A percentile compares a stretch with the other conserved stretches of the same genome.
phyloP scores from a whole-genome alignment of 164 flowering plant species.

The Liriodendron chinense region DNA sequence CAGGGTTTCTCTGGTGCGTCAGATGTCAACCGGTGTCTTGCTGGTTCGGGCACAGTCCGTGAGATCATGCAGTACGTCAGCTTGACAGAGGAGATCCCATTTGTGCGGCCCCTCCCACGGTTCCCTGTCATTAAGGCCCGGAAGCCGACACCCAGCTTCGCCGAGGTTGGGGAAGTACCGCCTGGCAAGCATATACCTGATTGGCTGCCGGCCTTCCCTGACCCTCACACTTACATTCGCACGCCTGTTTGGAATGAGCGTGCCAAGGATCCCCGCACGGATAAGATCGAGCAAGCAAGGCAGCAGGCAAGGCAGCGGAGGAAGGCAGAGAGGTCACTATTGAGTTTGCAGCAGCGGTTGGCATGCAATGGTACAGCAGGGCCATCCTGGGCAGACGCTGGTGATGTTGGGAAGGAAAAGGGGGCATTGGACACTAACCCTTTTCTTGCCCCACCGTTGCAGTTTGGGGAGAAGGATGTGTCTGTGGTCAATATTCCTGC shows the following conservation, averaged over 20 bases:
- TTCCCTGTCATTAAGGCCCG: slow-evolving; percentile 56
- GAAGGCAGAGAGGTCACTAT: slow-evolving; percentile 88
- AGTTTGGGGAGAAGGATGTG: slow-evolving; percentile 47
- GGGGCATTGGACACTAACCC: slow-evolving; percentile 36
- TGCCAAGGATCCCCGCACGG: slow-evolving; percentile 60
- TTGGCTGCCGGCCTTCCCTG: slow-evolving; percentile 97
- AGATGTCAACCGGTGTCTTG: slow-evolving; percentile 44
- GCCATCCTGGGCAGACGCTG: slow-evolving; percentile 13
- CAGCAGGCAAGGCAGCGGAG: slow-evolving; percentile 84
- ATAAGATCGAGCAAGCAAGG: slow-evolving; percentile 75
- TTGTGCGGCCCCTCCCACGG: slow-evolving; percentile 60
- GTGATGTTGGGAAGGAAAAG: slow-evolving; percentile 17
- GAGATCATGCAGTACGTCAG: slow-evolving; percentile 47
- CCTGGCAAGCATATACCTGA: slow-evolving; percentile 61
- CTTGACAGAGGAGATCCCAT: slow-evolving; percentile 62
- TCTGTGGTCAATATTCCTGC: slow-evolving; percentile 32
- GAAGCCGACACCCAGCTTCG: slow-evolving; percentile 57
- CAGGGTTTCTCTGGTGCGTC: slow-evolving; percentile 77
- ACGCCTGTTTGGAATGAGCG: slow-evolving; percentile 86
- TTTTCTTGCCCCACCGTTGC: slow-evolving; percentile 50
- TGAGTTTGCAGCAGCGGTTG: slow-evolving; percentile 84
- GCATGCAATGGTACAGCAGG: slow-evolving; percentile 34
- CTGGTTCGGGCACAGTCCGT: slow-evolving; percentile 43
- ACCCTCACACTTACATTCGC: slow-evolving; percentile 73
- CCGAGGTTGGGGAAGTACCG: slow-evolving; percentile 63